Percentiles rank a stretch among this genome's conserved stretches.
Evolutionary conservation across 257 asterid genomes (phyloP).

Genomic region (Ocimum tenuiflorum): DNA sequence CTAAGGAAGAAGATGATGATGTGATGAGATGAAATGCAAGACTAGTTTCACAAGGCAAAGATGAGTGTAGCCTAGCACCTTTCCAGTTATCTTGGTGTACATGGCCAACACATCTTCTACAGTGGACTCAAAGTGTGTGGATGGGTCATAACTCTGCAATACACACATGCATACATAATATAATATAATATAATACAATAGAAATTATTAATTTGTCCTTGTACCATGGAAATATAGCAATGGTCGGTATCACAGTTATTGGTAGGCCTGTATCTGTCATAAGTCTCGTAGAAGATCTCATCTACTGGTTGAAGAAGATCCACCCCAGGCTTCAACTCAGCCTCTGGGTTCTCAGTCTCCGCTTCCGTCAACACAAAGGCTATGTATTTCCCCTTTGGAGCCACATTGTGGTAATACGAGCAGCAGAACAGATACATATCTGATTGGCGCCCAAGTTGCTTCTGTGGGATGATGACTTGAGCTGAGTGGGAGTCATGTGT

Average conservation of each 20-base stretch:
- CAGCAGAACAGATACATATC: constrained; percentile 98
- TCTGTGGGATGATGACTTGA: constrained; percentile 95
- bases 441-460: constrained; percentile 96
- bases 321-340: constrained; percentile 88
- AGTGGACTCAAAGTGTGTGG: constrained; percentile 87
- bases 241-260: constrained; percentile 44
- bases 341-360: constrained; percentile 77
- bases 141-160: constrained; percentile 73
- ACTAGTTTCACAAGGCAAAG: no score
- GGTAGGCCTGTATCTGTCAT: constrained; percentile 67
- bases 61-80: constrained; percentile 27
- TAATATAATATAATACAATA: not conserved
- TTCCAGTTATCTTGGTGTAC: constrained; percentile 82
- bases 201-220: not conserved
- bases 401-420: constrained; percentile 87
- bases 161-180: no score
- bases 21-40: no score
- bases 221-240: constrained; percentile 68
- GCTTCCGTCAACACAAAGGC: constrained; percentile 88
- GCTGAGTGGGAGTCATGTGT: constrained; percentile 91
- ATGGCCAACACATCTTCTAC: constrained; percentile 64
- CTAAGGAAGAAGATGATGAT: constrained; percentile 23
- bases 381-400: constrained; percentile 83
- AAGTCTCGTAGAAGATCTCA: constrained; percentile 84
- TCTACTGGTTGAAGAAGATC: constrained; percentile 86